Percentiles rank a stretch among this genome's conserved stretches.
Conservation (phyloP, 345 rosid species). For the Sonneratia alba region DNA sequence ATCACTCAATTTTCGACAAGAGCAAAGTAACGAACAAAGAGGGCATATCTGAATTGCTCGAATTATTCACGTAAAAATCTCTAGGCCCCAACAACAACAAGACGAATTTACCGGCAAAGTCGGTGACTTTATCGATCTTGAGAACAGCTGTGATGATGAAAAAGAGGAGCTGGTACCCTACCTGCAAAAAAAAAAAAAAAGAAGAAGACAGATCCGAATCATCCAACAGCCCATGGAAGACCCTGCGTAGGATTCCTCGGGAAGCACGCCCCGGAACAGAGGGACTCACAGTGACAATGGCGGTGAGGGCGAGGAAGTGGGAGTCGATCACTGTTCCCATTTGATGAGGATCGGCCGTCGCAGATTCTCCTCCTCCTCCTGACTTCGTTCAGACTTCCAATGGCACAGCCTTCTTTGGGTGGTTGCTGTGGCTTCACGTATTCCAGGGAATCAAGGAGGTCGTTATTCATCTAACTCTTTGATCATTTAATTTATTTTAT, state of each 20-base stretch:
- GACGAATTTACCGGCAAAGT: conserved; percentile 63
- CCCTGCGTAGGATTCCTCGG: neutral
- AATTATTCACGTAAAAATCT: neutral
- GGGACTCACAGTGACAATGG: conserved; percentile 49
- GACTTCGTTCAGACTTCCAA: neutral
- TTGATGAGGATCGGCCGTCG: neutral
- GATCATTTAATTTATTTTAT: neutral
- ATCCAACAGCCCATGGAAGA: neutral
- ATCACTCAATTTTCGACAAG: neutral
- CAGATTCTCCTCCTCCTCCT: neutral
- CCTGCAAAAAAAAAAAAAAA: conserved; percentile 27
- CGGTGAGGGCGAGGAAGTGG: conserved; percentile 67
- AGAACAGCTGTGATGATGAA: conserved; percentile 72
- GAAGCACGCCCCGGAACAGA: neutral
- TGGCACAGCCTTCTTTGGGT: neutral
- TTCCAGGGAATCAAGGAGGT: neutral
- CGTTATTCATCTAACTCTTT: neutral
- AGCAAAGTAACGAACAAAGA: neutral
- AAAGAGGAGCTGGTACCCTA: conserved; percentile 65
- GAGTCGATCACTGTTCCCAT: conserved; percentile 81
- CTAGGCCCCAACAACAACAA: neutral
- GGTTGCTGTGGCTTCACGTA: neutral
- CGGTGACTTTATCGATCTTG: conserved; percentile 86
- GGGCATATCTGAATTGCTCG: neutral
- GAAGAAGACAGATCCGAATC: neutral